Base-by-base conservation (phyloP, 306 rosid species). In the Echinosophora koreensis region DNA sequence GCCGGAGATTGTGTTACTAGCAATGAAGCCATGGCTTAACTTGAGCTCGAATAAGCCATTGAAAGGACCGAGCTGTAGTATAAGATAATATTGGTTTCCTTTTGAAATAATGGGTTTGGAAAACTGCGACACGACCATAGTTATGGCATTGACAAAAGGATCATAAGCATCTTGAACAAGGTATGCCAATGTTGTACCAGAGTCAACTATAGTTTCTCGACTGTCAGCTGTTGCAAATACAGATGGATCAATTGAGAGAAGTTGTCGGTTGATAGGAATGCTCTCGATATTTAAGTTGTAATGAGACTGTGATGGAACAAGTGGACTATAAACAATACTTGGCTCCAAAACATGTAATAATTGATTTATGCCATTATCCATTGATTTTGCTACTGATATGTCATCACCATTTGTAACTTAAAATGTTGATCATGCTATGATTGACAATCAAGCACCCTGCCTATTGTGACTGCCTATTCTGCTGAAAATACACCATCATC, bases 261-360 rank as follows among this genome's bases (percentile, higher is more conserved):
- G 61, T 83, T 87, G 91, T 59, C 98, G 95, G 69, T 89, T 88
- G 61, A 92, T 97, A 86, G 91, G 72, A 74, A 95, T 90, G 85
- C 97, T 92, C 84, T 87, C 90, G 66, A 95, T 90, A 84, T 90
- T 81, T 80, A 95, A 84, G 86, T 95, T 92, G 86, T 95, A 95
- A 84, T 95, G 98, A 78, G 95, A 85, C 98, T 91, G 98, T 39
- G 91, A 87, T 6, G 98, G 94, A 38, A 94, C 96, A 84, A 94
- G 96, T 17, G 98, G 98, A 81, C 90, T 94, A 80, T 91, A 94
- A 62, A 89, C 96, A 74, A 94, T 90, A 83, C 69, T 81, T 70
- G 98, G 98, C 97, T 94, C 97, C 91, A 91, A 70, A 82, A 94
- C 22, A 22, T 22, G 22, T 22, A 22, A 0, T 22, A 22, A 22